Evolutionary conservation across 495 filamentous ascomycete genomes (phyloP).

Genomic region (Collariella sp.): DNA sequence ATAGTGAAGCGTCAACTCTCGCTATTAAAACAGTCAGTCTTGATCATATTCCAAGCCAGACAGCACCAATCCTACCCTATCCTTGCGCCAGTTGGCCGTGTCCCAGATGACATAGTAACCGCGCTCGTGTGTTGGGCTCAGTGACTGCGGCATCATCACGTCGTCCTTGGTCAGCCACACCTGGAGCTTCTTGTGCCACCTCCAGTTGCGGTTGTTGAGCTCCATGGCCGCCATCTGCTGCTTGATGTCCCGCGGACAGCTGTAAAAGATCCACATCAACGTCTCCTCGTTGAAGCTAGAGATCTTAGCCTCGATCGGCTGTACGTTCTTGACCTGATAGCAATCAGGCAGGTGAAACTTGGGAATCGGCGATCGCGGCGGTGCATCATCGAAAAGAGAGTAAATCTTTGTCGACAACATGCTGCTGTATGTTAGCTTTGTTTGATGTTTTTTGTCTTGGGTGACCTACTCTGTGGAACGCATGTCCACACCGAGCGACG

Average conservation of each 20-base stretch:
- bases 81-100: slow-evolving; percentile 71
- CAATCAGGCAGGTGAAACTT: slow-evolving; percentile 73
- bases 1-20: slow-evolving; percentile 72
- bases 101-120: slow-evolving; percentile 90
- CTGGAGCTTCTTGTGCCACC: slow-evolving; percentile 81
- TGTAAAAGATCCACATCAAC: slow-evolving; percentile 92
- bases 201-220: slow-evolving; percentile 72
- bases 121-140: slow-evolving; percentile 63
- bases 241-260: slow-evolving; percentile 70
- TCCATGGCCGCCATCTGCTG: slow-evolving; percentile 80
- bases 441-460: too few relatives aligned
- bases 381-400: slow-evolving; percentile 62
- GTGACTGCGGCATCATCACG: slow-evolving; percentile 55
- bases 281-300: slow-evolving; percentile 82
- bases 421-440: slow-evolving; percentile 13
- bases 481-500: slow-evolving; percentile 67
- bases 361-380: slow-evolving; percentile 64
- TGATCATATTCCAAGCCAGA: not conserved
- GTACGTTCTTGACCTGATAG: slow-evolving; percentile 82
- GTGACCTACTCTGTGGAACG: slow-evolving; percentile 67
- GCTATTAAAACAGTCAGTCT: slow-evolving; percentile 35
- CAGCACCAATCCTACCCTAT: slow-evolving; percentile 50
- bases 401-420: slow-evolving; percentile 41
- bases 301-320: slow-evolving; percentile 68
- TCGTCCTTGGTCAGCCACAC: slow-evolving; percentile 90